These are phyloP conservation scores for Pythium insidiosum DNA, from an alignment of 352 stramenopile genomes.

Conservation along the genomic window DNA sequence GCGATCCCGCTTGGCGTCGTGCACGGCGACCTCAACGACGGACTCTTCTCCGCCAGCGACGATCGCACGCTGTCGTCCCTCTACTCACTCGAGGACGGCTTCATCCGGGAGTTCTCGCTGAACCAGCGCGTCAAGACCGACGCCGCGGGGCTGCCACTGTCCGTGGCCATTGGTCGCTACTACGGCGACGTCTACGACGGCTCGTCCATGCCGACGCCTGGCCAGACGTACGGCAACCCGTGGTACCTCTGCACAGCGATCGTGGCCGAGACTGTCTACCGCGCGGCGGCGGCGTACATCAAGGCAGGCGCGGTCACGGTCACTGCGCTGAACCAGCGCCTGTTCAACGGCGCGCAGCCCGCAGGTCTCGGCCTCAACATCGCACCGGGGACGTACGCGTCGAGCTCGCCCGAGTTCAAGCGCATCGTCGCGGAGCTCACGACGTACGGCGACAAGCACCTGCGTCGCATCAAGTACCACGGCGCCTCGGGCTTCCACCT, in stretches of 20 bases:
- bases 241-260: slow-evolving; percentile 3
- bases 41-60: slow-evolving; percentile 12
- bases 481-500: slow-evolving; percentile 5
- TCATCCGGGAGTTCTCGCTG: slow-evolving; percentile 19
- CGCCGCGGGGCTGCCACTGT: slow-evolving; percentile 10
- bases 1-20: slow-evolving; percentile 11
- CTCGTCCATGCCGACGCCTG: no score
- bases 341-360: slow-evolving; percentile 4
- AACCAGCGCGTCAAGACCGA: slow-evolving; percentile 9
- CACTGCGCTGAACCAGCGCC: not conserved
- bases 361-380: slow-evolving; percentile 5
- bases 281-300: not conserved
- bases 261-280: not conserved
- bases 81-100: slow-evolving; percentile 12
- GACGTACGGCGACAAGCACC: slow-evolving; percentile 5
- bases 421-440: not conserved
- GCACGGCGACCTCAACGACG: slow-evolving; percentile 16
- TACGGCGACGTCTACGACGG: slow-evolving; percentile 17
- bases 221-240: slow-evolving; percentile 1
- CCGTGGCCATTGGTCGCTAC: slow-evolving; percentile 19
- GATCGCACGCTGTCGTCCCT: slow-evolving; percentile 10
- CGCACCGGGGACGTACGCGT: not conserved
- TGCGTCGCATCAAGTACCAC: slow-evolving; percentile 11
- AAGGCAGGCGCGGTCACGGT: slow-evolving; percentile 1
- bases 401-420: not conserved